These are phyloP conservation scores for Melastoma candidum DNA, from an alignment of 441 rosid genomes.

Conservation along the genomic window DNA sequence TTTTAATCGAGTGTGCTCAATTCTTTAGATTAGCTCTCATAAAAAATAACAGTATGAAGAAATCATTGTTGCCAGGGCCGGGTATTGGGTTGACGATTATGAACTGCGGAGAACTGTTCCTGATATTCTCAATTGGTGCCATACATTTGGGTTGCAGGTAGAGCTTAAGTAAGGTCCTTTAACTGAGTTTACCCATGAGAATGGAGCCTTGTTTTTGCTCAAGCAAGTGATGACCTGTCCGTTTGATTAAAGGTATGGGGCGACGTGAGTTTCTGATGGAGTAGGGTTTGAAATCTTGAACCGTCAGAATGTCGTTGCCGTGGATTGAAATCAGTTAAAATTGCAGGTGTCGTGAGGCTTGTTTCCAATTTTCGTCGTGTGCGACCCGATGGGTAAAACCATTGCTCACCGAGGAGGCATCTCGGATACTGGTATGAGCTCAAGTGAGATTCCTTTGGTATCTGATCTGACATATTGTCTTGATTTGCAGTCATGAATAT, in stretches of 20 bases:
- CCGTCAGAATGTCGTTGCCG: not conserved
- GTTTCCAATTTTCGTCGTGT: slow-evolving; percentile 75
- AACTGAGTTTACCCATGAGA: slow-evolving; percentile 91
- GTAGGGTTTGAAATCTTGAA: not conserved
- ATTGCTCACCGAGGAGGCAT: slow-evolving; percentile 79
- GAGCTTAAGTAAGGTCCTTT: slow-evolving; percentile 82
- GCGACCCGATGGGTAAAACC: slow-evolving; percentile 92
- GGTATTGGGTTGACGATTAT: too few relatives aligned
- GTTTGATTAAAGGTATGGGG: slow-evolving; percentile 73
- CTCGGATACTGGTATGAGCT: slow-evolving; percentile 69
- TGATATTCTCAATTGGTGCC: too few relatives aligned
- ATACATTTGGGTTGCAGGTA: slow-evolving; percentile 32
- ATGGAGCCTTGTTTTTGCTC: slow-evolving; percentile 94
- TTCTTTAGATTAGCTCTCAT: too few relatives aligned
- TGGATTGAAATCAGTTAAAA: not conserved
- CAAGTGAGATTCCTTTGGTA: too few relatives aligned
- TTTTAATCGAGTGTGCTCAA: too few relatives aligned
- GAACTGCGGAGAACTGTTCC: too few relatives aligned
- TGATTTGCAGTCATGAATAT: too few relatives aligned
- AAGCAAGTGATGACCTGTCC: slow-evolving; percentile 96
- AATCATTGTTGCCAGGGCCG: too few relatives aligned
- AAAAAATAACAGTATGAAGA: too few relatives aligned
- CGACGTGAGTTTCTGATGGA: too few relatives aligned
- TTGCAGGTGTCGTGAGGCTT: slow-evolving; percentile 80
- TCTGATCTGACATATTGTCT: too few relatives aligned